A percentile compares a stretch with the other conserved stretches of the same genome.
phyloP scores from a whole-genome alignment of 345 rosid species.

The Noccaea caerulescens region DNA sequence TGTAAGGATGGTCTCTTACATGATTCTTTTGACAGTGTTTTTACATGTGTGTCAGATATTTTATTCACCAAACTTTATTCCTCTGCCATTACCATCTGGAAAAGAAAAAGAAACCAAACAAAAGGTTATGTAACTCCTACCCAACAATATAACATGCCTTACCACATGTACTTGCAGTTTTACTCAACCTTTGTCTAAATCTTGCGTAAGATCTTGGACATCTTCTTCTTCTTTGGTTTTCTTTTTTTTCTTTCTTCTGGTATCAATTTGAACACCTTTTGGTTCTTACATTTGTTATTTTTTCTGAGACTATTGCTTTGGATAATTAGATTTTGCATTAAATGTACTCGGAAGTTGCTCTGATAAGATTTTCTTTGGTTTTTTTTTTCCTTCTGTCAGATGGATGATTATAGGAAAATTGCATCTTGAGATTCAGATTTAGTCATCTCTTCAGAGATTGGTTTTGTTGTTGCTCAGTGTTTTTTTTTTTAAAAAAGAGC shows the following conservation, averaged over 20 bases:
- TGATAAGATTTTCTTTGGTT: neutral
- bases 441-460: slow-evolving; percentile 20
- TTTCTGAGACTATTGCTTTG: neutral
- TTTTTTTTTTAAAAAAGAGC: slow-evolving; percentile 43
- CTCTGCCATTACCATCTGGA: slow-evolving; percentile 50
- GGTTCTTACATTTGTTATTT: neutral
- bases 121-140: slow-evolving; percentile 42
- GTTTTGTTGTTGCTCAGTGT: slow-evolving; percentile 59
- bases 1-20: slow-evolving; percentile 42
- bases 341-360: neutral
- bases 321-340: neutral
- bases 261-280: neutral
- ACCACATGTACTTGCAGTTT: slow-evolving; percentile 40
- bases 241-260: neutral
- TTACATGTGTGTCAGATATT: slow-evolving; percentile 41
- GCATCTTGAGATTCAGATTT: slow-evolving; percentile 39
- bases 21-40: slow-evolving; percentile 36
- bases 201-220: slow-evolving; percentile 33
- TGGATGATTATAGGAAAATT: slow-evolving; percentile 19
- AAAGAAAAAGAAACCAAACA: neutral
- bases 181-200: slow-evolving; percentile 31
- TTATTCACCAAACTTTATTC: slow-evolving; percentile 48
- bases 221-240: slow-evolving; percentile 11
- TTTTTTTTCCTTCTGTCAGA: neutral
- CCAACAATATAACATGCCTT: slow-evolving; percentile 39